Conservation (phyloP, 177 flowering plant genomes). For the Vitis hybrid region DNA sequence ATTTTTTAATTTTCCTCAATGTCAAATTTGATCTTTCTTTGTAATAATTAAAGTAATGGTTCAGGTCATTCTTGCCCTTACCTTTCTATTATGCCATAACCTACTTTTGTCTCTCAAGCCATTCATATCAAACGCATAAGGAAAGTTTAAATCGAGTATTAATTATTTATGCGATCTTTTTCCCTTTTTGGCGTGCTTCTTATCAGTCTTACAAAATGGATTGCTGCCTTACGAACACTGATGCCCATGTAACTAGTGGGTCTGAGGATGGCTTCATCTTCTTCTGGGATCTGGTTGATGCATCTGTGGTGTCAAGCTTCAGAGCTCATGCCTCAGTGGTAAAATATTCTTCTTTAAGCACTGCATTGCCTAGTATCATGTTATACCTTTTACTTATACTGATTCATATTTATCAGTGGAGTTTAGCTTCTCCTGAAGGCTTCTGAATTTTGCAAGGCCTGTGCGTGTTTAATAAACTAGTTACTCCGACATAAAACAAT, state of each 20-base stretch:
- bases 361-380: background rate
- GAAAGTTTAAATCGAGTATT: no score
- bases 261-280: slow-evolving; percentile 92
- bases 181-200: no score
- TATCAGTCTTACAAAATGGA: slow-evolving; percentile 89
- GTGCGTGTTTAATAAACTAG: no score
- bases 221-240: slow-evolving; percentile 88
- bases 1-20: no score
- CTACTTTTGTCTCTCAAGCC: background rate
- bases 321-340: slow-evolving; percentile 94
- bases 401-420: background rate
- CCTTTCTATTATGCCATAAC: background rate
- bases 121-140: no score
- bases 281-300: slow-evolving; percentile 99
- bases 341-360: slow-evolving; percentile 13
- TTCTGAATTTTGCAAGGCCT: no score
- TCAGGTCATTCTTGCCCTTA: background rate
- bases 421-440: no score
- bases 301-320: slow-evolving; percentile 73
- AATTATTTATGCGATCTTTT: no score
- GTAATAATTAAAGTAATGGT: no score
- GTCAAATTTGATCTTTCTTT: no score
- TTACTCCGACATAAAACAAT: no score
- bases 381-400: background rate
- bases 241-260: slow-evolving; percentile 87